These are phyloP conservation scores for Alternaria arbusti DNA, from an alignment of 2,329 filamentous ascomycete genomes.

Conservation along the genomic window DNA sequence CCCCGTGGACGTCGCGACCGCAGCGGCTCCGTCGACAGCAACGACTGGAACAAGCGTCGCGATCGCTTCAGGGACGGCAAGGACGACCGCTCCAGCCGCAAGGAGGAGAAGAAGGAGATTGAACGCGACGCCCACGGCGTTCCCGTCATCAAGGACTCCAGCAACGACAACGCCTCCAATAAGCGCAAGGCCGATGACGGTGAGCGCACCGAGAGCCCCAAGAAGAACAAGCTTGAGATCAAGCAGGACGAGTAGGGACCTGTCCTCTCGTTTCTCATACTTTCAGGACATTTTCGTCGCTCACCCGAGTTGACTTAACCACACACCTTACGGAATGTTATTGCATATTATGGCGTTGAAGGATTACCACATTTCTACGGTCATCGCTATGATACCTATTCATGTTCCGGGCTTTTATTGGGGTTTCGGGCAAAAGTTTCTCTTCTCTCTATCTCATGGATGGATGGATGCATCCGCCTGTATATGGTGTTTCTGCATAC, in stretches of 20 bases:
- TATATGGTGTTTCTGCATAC: neutral
- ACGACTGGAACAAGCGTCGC: conserved; percentile 40
- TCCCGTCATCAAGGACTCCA: conserved; percentile 34
- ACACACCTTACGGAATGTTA: neutral
- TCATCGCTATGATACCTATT: conserved; percentile 14
- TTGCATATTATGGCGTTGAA: conserved; percentile 19
- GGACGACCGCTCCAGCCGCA: conserved; percentile 27
- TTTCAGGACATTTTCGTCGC: neutral
- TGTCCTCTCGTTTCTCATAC: neutral
- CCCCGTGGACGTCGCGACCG: conserved; percentile 33
- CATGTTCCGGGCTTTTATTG: conserved; percentile 1
- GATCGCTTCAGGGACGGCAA: conserved; percentile 45
- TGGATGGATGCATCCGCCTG: neutral
- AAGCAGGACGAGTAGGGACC: conserved; percentile 38
- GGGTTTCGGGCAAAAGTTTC: conserved; percentile 14
- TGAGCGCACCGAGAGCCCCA: conserved; percentile 24
- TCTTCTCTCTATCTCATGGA: neutral
- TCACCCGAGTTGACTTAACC: neutral
- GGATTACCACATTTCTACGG: conserved; percentile 10
- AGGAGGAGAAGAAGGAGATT: conserved; percentile 32
- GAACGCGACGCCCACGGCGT: conserved; percentile 36
- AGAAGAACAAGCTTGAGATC: conserved; percentile 46
- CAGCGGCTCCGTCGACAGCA: conserved; percentile 29
- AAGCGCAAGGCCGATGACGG: conserved; percentile 44
- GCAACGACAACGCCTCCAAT: conserved; percentile 26